Percentiles rank a stretch among this genome's conserved stretches.
phyloP scores from a whole-genome alignment of 2,329 filamentous ascomycete genomes.

The Botrytis cinerea region DNA sequence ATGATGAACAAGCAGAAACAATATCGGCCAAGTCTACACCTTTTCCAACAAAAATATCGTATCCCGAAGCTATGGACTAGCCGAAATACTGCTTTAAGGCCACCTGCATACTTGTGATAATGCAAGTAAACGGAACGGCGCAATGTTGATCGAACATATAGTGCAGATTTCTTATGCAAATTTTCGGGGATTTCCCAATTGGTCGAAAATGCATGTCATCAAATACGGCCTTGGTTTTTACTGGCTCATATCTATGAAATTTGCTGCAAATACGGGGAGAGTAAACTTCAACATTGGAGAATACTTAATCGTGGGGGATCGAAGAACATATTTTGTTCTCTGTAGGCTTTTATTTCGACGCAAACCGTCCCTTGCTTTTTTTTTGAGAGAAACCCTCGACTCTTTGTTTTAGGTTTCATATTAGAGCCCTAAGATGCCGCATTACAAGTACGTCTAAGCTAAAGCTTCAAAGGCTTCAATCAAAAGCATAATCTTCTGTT shows the following conservation, averaged over 20 bases:
- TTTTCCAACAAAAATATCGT: background rate
- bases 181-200: background rate
- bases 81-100: background rate
- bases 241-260: background rate
- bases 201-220: background rate
- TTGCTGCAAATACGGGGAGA: background rate
- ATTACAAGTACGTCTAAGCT: background rate
- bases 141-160: background rate
- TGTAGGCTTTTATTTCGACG: background rate
- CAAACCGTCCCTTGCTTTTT: background rate
- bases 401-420: background rate
- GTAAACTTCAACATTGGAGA: background rate
- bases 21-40: background rate
- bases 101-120: background rate
- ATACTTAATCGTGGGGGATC: background rate
- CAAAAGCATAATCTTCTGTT: background rate
- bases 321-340: background rate
- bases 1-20: background rate
- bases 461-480: fast-evolving
- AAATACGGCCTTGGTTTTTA: background rate
- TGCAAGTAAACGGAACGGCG: background rate
- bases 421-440: background rate
- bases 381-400: background rate
- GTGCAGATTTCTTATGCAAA: background rate
- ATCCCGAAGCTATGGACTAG: slow-evolving; percentile 8